Percentiles rank a stretch among this genome's conserved stretches.
phyloP scores from a whole-genome alignment of 306 rosid species.

The Quercus rubra region DNA sequence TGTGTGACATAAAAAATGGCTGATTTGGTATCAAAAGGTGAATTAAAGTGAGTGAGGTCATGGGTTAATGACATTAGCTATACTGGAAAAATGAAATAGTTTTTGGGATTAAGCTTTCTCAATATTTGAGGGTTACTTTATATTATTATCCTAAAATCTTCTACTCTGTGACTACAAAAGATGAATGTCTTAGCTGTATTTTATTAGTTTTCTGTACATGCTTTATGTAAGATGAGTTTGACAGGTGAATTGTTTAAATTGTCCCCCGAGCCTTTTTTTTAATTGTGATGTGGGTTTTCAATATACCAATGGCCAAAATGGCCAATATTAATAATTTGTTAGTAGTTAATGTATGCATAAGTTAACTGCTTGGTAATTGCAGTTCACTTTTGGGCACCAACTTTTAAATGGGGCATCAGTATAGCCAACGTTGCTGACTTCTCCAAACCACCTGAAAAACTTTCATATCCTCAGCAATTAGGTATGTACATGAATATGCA shows the following conservation, averaged over 20 bases:
- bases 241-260: not conserved
- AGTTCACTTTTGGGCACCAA: slow-evolving; percentile 99
- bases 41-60: too few relatives aligned
- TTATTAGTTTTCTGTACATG: not conserved
- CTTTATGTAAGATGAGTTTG: not conserved
- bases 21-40: too few relatives aligned
- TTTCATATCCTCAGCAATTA: slow-evolving; percentile 93
- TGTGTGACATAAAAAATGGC: too few relatives aligned
- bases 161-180: not conserved
- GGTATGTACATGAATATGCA: slow-evolving; percentile 39
- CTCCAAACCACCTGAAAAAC: slow-evolving; percentile 81
- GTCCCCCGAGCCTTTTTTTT: not conserved
- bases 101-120: too few relatives aligned
- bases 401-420: slow-evolving; percentile 99
- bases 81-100: too few relatives aligned
- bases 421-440: slow-evolving; percentile 93
- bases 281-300: too few relatives aligned
- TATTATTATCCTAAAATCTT: not conserved
- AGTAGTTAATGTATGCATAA: slow-evolving; percentile 6
- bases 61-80: too few relatives aligned
- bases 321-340: not conserved
- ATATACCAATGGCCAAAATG: too few relatives aligned
- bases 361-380: slow-evolving; percentile 22
- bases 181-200: not conserved
- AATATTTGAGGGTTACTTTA: not conserved